Evolutionary conservation across 73 alveolate genomes (phyloP).

Genomic region (Paramecium tetraurelia): DNA sequence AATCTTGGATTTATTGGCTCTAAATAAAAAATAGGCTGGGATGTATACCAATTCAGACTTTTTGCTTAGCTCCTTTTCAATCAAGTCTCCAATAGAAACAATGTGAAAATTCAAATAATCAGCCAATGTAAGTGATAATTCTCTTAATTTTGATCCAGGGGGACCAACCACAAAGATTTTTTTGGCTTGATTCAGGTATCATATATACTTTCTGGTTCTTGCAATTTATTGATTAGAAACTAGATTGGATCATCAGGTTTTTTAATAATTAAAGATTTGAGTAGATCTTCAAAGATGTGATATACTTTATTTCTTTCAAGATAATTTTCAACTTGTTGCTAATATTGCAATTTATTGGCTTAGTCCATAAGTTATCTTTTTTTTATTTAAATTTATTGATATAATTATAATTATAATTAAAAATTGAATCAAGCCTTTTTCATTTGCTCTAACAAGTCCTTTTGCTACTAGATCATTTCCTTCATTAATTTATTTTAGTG

Average conservation of each 20-base stretch:
- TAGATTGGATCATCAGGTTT: slow-evolving; percentile 95
- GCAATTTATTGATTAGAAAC: slow-evolving; percentile 77
- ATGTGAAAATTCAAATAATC: slow-evolving; percentile 72
- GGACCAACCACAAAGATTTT: slow-evolving; percentile 91
- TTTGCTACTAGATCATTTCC: not conserved
- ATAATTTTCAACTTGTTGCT: slow-evolving; percentile 82
- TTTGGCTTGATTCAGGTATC: slow-evolving; percentile 64
- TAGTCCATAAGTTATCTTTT: slow-evolving; percentile 71
- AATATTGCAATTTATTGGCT: slow-evolving; percentile 81
- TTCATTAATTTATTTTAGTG: not conserved
- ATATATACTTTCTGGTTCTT: slow-evolving; percentile 67
- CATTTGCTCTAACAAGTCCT: not conserved
- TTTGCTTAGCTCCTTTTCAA: slow-evolving; percentile 84
- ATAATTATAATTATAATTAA: not conserved
- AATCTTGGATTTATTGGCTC: slow-evolving; percentile 56
- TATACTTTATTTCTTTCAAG: slow-evolving; percentile 87
- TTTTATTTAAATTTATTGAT: not conserved
- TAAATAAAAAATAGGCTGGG: slow-evolving; percentile 13
- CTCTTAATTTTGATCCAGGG: slow-evolving; percentile 86
- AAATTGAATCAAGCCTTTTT: not conserved
- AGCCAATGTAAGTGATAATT: slow-evolving; percentile 77
- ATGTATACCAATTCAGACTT: slow-evolving; percentile 69
- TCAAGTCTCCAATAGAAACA: slow-evolving; percentile 79
- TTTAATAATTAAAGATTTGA: slow-evolving; percentile 84
- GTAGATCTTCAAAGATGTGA: slow-evolving; percentile 88